Evolutionary conservation across 2,329 filamentous ascomycete species (phyloP).

Genomic region (Colletotrichum sp.): DNA sequence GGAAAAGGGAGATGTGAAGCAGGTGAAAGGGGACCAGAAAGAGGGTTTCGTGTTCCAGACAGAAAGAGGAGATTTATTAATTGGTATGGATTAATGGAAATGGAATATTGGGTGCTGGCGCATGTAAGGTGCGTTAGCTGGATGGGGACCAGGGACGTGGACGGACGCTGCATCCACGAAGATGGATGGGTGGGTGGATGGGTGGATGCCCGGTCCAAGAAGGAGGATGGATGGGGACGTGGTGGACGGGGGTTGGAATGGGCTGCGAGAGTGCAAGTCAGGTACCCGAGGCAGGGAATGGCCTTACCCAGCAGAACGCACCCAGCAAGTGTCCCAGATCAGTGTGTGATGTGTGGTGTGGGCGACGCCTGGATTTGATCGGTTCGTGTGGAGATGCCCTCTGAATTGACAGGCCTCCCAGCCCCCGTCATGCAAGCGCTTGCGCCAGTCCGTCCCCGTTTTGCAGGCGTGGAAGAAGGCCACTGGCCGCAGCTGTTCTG

Average conservation of each 20-base stretch:
- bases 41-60: background rate
- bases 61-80: conserved; percentile 21
- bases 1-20: background rate
- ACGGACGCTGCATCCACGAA: background rate
- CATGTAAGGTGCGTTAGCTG: background rate
- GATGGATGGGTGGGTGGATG: background rate
- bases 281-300: conserved; percentile 13
- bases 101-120: conserved; percentile 8
- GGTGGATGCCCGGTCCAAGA: background rate
- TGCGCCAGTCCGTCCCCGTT: background rate
- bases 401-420: background rate
- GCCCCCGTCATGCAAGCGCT: conserved; percentile 9
- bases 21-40: conserved; percentile 1
- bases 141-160: background rate
- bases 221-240: background rate
- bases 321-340: background rate
- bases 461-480: background rate
- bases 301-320: background rate
- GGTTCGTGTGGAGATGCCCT: conserved; percentile 8
- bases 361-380: background rate
- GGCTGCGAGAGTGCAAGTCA: background rate
- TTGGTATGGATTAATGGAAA: conserved; percentile 8
- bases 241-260: background rate
- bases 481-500: background rate
- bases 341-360: background rate